A percentile compares a stretch with the other conserved stretches of the same genome.
Conservation (phyloP, 345 rosid genomes). For the sweet orange (Citrus sinensis) region DVS_A1.0 CM039169.1:1162501-1163000, state of each 20-base stretch:
- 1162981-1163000: no score
- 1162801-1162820: conserved; percentile 87
- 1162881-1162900: background rate
- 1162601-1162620: background rate
- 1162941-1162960: background rate
- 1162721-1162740: background rate
- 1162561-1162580: background rate
- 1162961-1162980: background rate
- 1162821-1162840: conserved; percentile 61
- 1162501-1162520: background rate
- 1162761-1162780: conserved; percentile 78
- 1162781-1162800: conserved; percentile 99
- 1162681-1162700: background rate
- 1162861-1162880: background rate
- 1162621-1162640: background rate
- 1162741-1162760: background rate
- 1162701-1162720: background rate
- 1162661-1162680: background rate
- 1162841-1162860: conserved; percentile 46
- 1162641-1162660: background rate
- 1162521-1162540: background rate
- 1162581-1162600: no score
- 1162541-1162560: no score
- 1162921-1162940: no score
- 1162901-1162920: background rate